Evolutionary conservation across 1,139 yeast genomes (phyloP).

Genomic region (Hansenula anomala): DNA sequence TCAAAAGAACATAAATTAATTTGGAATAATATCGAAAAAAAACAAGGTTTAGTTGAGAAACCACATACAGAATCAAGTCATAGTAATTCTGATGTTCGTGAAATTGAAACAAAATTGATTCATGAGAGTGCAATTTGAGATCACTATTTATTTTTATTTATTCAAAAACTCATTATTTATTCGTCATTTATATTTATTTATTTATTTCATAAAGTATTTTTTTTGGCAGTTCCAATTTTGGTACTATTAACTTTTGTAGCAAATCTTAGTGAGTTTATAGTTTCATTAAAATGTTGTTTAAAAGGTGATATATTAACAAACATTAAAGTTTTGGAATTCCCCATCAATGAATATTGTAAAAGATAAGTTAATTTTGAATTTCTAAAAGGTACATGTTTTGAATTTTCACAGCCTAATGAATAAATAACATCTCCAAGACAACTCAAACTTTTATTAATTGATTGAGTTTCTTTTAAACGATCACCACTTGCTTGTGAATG

Average conservation of each 20-base stretch:
- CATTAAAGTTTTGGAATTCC: slow-evolving; percentile 88
- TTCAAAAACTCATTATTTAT: neutral
- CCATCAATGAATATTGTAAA: slow-evolving; percentile 79
- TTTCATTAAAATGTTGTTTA: slow-evolving; percentile 60
- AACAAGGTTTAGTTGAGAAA: no score
- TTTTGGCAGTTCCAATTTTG: slow-evolving; percentile 23
- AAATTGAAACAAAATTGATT: neutral
- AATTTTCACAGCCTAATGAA: slow-evolving; percentile 49
- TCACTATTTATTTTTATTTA: neutral
- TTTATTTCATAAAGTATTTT: neutral
- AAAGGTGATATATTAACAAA: slow-evolving; percentile 85
- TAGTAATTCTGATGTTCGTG: no score
- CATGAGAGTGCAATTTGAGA: neutral
- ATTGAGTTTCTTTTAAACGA: slow-evolving; percentile 79
- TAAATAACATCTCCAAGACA: slow-evolving; percentile 87
- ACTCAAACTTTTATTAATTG: slow-evolving; percentile 85
- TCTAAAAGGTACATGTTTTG: slow-evolving; percentile 48
- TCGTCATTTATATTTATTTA: neutral
- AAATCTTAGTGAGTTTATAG: slow-evolving; percentile 80
- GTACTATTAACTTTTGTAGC: slow-evolving; percentile 78
- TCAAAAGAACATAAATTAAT: slow-evolving; percentile 31
- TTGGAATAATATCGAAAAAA: slow-evolving; percentile 42
- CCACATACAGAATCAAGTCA: no score
- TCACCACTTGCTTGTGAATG: slow-evolving; percentile 77
- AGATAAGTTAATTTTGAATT: slow-evolving; percentile 70